Percentiles rank a stretch among this genome's conserved stretches.
phyloP scores from a whole-genome alignment of 1,284 basidiomycete species.

The Pisolithus thermaeus region DNA sequence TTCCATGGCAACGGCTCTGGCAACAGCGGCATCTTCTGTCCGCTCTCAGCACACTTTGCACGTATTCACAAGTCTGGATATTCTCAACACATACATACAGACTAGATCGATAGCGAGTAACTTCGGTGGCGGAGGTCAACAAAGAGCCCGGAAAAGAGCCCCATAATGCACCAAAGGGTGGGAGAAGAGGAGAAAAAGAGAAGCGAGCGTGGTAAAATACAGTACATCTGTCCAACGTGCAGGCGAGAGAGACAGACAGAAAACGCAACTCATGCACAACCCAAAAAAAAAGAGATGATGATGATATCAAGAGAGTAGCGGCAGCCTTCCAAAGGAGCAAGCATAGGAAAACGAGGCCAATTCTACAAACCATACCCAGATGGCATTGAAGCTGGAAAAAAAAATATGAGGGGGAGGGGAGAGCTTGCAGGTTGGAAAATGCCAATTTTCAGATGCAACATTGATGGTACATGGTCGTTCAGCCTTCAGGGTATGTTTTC shows the following conservation, averaged over 20 bases:
- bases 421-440: constrained; percentile 19
- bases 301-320: constrained; percentile 18
- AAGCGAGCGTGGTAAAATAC: constrained; percentile 15
- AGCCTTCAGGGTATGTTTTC: constrained; percentile 27
- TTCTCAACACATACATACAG: constrained; percentile 31
- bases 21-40: neutral
- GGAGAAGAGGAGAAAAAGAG: constrained; percentile 10
- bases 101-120: neutral
- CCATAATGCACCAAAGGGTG: constrained; percentile 1
- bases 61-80: constrained; percentile 11
- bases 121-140: too few species aligned
- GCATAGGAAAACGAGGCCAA: constrained; percentile 20
- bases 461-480: constrained; percentile 11
- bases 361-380: constrained; percentile 27
- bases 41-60: neutral
- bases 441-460: constrained; percentile 15
- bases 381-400: constrained; percentile 12
- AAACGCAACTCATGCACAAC: constrained; percentile 16
- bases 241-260: constrained; percentile 12
- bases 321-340: constrained; percentile 25
- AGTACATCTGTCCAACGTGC: constrained; percentile 32
- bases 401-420: constrained; percentile 11
- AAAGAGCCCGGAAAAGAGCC: too few species aligned
- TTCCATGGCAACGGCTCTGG: neutral
- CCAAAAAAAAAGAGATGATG: constrained; percentile 28